Percentiles rank a stretch among this genome's conserved stretches.
Conservation (phyloP, 257 asterid genomes). For the Solanum lycopersicoides region DNA sequence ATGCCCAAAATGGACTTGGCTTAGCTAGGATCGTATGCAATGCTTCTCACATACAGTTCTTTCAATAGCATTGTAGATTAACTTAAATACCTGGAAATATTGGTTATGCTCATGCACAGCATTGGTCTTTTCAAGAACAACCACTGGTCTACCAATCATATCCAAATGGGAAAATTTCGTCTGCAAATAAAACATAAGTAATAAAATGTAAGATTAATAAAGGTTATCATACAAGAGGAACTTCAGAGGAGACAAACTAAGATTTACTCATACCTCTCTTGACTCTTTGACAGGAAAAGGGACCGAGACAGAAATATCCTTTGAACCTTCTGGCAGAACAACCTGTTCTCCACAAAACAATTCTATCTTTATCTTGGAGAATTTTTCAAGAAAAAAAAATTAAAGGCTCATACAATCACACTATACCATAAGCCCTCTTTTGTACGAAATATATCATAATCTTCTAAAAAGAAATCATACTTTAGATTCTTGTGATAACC, state of each 20-base stretch:
- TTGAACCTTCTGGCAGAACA: slow-evolving; percentile 95
- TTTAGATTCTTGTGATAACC: background rate
- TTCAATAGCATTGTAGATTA: background rate
- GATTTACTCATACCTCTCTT: slow-evolving; percentile 50
- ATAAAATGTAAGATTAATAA: slow-evolving; percentile 10
- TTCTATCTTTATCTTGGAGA: background rate
- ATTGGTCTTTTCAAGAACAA: slow-evolving; percentile 68
- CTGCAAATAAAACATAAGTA: slow-evolving; percentile 37
- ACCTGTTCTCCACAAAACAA: slow-evolving; percentile 33
- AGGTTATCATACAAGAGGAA: background rate
- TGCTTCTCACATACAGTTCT: background rate
- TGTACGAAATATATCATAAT: background rate
- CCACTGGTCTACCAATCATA: slow-evolving; percentile 85
- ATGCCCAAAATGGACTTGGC: background rate
- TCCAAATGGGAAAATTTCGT: slow-evolving; percentile 80
- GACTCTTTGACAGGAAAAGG: slow-evolving; percentile 71
- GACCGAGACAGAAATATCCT: slow-evolving; percentile 38
- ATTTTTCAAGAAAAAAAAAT: background rate
- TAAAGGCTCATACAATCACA: background rate
- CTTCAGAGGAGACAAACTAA: background rate
- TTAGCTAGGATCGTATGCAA: background rate
- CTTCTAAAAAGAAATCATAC: background rate
- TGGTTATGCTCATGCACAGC: slow-evolving; percentile 90
- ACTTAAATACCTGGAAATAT: slow-evolving; percentile 62
- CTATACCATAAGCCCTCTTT: background rate